These are phyloP conservation scores for Colletotrichum salicis DNA, from an alignment of 2,329 filamentous ascomycete genomes.

Conservation along the genomic window DNA sequence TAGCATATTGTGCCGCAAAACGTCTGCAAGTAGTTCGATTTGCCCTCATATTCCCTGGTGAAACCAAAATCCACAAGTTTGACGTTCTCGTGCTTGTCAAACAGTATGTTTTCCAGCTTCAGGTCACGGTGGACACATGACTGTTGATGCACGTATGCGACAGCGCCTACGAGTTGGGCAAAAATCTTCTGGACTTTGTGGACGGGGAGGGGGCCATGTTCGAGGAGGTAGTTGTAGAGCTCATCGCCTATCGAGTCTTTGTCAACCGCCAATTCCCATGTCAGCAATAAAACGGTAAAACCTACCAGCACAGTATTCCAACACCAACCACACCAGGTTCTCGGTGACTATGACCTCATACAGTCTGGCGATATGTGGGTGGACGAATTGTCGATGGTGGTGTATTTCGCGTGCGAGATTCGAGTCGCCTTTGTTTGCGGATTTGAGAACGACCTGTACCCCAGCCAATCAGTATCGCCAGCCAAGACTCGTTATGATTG, in stretches of 20 bases:
- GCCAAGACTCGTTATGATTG: neutral
- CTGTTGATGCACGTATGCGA: constrained; percentile 93
- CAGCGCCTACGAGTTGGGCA: constrained; percentile 92
- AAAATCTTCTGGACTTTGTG: constrained; percentile 96
- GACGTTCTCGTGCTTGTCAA: constrained; percentile 97
- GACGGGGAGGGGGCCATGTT: constrained; percentile 84
- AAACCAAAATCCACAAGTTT: constrained; percentile 99
- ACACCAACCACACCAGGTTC: constrained; percentile 90
- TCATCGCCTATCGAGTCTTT: constrained; percentile 77
- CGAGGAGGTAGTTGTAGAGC: constrained; percentile 93
- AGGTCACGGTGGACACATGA: constrained; percentile 96
- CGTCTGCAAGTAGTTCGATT: constrained; percentile 93
- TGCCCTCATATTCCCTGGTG: constrained; percentile 95
- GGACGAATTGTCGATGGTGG: constrained; percentile 96
- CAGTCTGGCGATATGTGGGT: constrained; percentile 94
- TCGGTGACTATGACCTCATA: constrained; percentile 99
- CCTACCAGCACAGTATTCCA: constrained; percentile 93
- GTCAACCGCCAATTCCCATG: constrained; percentile 41
- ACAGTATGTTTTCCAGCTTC: constrained; percentile 94
- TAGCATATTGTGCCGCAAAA: constrained; percentile 99
- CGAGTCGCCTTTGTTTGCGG: constrained; percentile 92
- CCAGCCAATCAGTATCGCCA: constrained; percentile 9
- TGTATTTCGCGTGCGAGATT: constrained; percentile 98
- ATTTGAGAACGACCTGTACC: constrained; percentile 92
- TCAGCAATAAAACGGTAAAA: constrained; percentile 36